Percentiles rank a stretch among this genome's conserved stretches.
These are phyloP conservation scores for Teunomyces gatunensis DNA, from an alignment of 805 yeast genomes.

Conservation along the genomic window DNA sequence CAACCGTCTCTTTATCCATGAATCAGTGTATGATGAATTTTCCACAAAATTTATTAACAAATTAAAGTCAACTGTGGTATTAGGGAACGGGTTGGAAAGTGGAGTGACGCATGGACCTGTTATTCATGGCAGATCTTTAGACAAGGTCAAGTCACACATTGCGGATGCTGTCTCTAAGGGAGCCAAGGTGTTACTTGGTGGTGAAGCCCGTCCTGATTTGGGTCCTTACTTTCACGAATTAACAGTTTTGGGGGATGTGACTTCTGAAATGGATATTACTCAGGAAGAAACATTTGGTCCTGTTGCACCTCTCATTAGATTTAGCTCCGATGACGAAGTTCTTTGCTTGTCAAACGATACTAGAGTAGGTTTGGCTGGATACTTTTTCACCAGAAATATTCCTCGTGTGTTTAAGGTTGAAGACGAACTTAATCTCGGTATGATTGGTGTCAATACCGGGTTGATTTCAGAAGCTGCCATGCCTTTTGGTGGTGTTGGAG, in stretches of 20 bases:
- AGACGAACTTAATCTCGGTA: slow-evolving; percentile 70
- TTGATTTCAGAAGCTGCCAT: slow-evolving; percentile 63
- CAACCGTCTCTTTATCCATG: slow-evolving; percentile 67
- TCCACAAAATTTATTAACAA: slow-evolving; percentile 45
- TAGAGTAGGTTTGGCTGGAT: slow-evolving; percentile 75
- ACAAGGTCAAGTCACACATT: slow-evolving; percentile 60
- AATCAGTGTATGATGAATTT: slow-evolving; percentile 61
- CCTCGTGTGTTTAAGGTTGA: slow-evolving; percentile 57
- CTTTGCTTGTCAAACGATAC: slow-evolving; percentile 60
- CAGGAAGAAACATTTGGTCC: slow-evolving; percentile 85
- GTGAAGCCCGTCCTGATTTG: slow-evolving; percentile 48
- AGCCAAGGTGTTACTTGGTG: slow-evolving; percentile 64
- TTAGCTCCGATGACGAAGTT: slow-evolving; percentile 63
- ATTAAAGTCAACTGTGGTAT: slow-evolving; percentile 33
- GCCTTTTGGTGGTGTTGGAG: slow-evolving; percentile 77
- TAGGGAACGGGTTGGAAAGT: slow-evolving; percentile 62
- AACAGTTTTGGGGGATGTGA: slow-evolving; percentile 63
- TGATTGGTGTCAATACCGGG: slow-evolving; percentile 82
- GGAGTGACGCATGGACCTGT: slow-evolving; percentile 76
- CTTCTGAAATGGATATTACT: slow-evolving; percentile 53
- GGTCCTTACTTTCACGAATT: slow-evolving; percentile 68
- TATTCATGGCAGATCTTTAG: slow-evolving; percentile 60
- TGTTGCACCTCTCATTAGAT: slow-evolving; percentile 66
- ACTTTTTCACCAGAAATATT: slow-evolving; percentile 60
- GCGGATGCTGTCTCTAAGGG: slow-evolving; percentile 65